Base-by-base conservation (phyloP, 257 asterid species). In the Primulina huaijiensis region DNA sequence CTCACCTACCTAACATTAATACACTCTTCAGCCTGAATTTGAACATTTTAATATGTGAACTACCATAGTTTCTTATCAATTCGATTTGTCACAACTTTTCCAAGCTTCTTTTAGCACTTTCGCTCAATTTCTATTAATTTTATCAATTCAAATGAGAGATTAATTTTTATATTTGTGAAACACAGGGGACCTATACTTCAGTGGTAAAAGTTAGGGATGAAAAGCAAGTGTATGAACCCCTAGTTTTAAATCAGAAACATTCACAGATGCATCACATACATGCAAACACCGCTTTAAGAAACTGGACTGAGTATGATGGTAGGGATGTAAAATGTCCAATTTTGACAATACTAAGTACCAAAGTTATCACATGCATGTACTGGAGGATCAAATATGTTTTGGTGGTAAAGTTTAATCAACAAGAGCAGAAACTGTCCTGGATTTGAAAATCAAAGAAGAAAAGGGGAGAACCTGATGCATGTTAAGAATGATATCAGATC, bases 401-500 rank as follows among this genome's bases (percentile, higher is more conserved):
- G 20, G 8, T 16, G 8, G 56, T 50, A 50, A 12, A 50, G 2
- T 14, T 43, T 12, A 3, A 0, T 5, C 7, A 16, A 50, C 56
- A 14, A 50, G 19, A 50, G 56, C 1, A 5, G 56, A 16, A 50
- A 50, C 56, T 50, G 16, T 50, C 8, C 56, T 16, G 56, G 56
- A 50, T 50, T 5, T 16, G 20, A 50, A 50, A 50, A 58, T 58
- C 16, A 21, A 75, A 60, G 56, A 2, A 21, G 57, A 9, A 17
- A 6, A 23, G 17, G 30, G 20, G 30, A 3, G 65, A 65, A 93
- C 99, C 99, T 93, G 79, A 77, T 93, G 99, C 99, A 93, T 89
- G 75, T 72, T 87, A 46, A 93, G 95, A 78, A 93, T 82, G 87
- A 93, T 93, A 82, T 93, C 99, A 52, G 99, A 93, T 75, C 99